Evolutionary conservation across 1,284 basidiomycete species (phyloP).

Genomic region (Lentinula novae-zelandiae): DNA sequence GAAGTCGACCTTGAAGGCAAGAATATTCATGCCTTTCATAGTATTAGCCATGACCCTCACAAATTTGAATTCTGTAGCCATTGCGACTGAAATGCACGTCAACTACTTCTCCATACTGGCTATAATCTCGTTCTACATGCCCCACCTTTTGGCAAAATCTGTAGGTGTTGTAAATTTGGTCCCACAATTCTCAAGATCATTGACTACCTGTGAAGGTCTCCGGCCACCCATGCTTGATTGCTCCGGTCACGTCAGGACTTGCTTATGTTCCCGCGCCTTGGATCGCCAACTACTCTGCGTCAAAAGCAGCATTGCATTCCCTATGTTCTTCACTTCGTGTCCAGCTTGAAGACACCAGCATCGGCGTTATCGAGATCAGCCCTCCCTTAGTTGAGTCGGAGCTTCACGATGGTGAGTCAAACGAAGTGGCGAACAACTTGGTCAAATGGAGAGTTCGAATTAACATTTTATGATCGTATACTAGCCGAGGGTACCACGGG

Average conservation of each 20-base stretch:
- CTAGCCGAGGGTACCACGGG: constrained; percentile 50
- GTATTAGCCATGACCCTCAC: no score
- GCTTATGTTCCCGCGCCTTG: constrained; percentile 40
- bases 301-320: constrained; percentile 62
- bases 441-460: no score
- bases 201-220: constrained; percentile 25
- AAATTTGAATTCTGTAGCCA: constrained; percentile 26
- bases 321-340: constrained; percentile 45
- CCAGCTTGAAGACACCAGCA: constrained; percentile 46
- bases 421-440: no score
- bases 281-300: constrained; percentile 52
- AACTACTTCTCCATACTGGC: constrained; percentile 57
- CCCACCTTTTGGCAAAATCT: constrained; percentile 51
- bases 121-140: constrained; percentile 47
- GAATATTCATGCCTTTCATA: constrained; percentile 12
- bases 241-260: constrained; percentile 52
- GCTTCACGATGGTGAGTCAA: constrained; percentile 52
- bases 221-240: constrained; percentile 45
- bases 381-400: constrained; percentile 70
- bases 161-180: constrained; percentile 27
- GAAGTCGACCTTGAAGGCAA: constrained; percentile 43
- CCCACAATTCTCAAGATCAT: constrained; percentile 21
- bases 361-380: constrained; percentile 56
- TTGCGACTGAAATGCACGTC: constrained; percentile 47
- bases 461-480: no score